Evolutionary conservation across 208 protist genomes (phyloP).

Genomic region (Trypanosoma brucei): DNA sequence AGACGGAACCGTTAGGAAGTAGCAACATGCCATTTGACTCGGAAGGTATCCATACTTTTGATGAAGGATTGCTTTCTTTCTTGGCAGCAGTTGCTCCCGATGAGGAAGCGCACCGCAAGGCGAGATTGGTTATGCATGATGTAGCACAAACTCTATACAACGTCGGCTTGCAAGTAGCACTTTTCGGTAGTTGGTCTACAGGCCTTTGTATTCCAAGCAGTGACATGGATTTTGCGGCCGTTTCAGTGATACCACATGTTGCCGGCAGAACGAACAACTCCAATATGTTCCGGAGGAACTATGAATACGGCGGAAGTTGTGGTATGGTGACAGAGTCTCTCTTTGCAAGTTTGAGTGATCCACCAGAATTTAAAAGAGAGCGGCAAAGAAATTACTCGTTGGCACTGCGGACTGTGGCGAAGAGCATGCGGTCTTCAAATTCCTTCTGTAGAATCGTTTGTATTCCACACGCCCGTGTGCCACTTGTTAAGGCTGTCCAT

Average conservation of each 20-base stretch:
- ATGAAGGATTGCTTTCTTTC: constrained; percentile 42
- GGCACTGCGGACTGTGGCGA: constrained; percentile 37
- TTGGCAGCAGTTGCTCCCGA: constrained; percentile 42
- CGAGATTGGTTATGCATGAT: constrained; percentile 42
- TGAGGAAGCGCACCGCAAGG: constrained; percentile 17
- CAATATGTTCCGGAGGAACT: background rate
- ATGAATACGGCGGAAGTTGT: background rate
- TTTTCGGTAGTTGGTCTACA: constrained; percentile 77
- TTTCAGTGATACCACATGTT: constrained; percentile 10
- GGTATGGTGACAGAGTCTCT: too few relatives aligned
- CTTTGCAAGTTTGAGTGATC: background rate
- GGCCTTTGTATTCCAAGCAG: constrained; percentile 71
- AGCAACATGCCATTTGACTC: background rate
- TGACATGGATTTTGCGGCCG: constrained; percentile 77
- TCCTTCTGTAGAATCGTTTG: constrained; percentile 30
- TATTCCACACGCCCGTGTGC: constrained; percentile 70
- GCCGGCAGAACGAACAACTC: too few relatives aligned
- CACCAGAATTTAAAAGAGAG: constrained; percentile 10
- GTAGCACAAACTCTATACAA: constrained; percentile 24
- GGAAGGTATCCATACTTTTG: constrained; percentile 24
- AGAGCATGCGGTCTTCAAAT: constrained; percentile 34
- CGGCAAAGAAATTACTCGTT: constrained; percentile 15
- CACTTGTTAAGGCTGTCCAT: constrained; percentile 80
- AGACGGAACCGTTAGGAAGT: too few relatives aligned
- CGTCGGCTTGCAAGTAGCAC: constrained; percentile 34